phyloP scores from a whole-genome alignment of 2,329 filamentous ascomycete genomes.

The Aspergillus vadensis region DNA sequence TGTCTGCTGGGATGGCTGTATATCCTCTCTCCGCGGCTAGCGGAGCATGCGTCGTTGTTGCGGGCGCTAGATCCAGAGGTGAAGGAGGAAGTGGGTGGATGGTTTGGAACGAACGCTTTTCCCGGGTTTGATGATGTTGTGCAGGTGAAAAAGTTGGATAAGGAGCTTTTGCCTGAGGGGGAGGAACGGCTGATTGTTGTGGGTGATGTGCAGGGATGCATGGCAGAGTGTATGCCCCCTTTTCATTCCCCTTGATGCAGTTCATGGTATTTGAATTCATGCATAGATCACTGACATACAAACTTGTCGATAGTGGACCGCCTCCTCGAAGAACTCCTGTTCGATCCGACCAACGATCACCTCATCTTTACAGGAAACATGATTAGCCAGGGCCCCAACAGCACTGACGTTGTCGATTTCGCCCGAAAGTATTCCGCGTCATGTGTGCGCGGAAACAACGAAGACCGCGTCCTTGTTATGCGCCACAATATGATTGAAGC shows the following conservation, averaged over 20 bases:
- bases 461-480: conserved; percentile 77
- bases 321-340: conserved; percentile 68
- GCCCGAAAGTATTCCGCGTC: conserved; percentile 74
- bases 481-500: conserved; percentile 50
- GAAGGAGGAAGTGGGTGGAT: conserved; percentile 33
- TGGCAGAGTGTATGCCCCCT: conserved; percentile 57
- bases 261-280: background rate
- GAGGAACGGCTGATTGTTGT: conserved; percentile 70
- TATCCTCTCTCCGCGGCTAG: conserved; percentile 33
- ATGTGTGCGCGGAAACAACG: conserved; percentile 88
- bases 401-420: conserved; percentile 72
- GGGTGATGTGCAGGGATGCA: conserved; percentile 92
- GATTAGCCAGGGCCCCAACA: conserved; percentile 85
- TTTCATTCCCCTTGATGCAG: background rate
- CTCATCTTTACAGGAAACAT: conserved; percentile 77
- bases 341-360: conserved; percentile 67
- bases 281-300: background rate
- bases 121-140: conserved; percentile 54
- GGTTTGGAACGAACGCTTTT: conserved; percentile 52
- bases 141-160: conserved; percentile 53
- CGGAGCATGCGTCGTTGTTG: conserved; percentile 35
- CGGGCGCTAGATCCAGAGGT: conserved; percentile 35
- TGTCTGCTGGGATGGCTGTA: conserved; percentile 38
- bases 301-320: conserved; percentile 42
- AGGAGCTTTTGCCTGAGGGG: conserved; percentile 47